These are phyloP conservation scores for Geotrichum europaeum DNA, from an alignment of 1,139 yeast species.

Conservation along the genomic window DNA sequence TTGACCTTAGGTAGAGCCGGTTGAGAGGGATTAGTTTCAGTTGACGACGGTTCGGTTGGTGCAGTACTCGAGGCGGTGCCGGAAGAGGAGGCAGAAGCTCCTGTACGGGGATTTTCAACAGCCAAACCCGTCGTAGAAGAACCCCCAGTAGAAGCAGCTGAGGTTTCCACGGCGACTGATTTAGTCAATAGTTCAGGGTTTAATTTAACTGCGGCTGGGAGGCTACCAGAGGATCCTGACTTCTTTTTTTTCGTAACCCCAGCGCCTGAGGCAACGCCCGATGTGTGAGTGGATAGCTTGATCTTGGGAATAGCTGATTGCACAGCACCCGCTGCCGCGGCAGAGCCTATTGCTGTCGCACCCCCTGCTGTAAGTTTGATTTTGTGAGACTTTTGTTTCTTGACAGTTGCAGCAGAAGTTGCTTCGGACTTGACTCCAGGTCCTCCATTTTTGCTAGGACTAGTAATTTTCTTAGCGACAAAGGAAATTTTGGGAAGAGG, in stretches of 20 bases:
- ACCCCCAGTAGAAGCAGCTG: conserved; percentile 1
- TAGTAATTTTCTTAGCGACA: conserved; percentile 10
- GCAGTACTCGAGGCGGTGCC: background rate
- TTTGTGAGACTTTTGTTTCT: conserved; percentile 2
- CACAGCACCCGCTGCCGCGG: background rate
- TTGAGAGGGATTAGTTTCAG: background rate
- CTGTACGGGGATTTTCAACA: background rate
- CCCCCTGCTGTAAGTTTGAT: background rate
- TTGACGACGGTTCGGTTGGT: background rate
- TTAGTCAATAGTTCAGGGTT: background rate
- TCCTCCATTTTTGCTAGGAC: background rate
- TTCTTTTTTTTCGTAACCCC: conserved; percentile 3
- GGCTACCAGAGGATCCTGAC: background rate
- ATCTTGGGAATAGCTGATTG: background rate
- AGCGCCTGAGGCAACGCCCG: background rate
- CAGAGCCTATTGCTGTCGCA: background rate
- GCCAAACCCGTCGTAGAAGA: conserved; percentile 6
- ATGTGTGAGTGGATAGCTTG: conserved; percentile 1
- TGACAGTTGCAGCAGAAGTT: background rate
- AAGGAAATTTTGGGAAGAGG: conserved; percentile 16
- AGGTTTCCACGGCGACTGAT: background rate
- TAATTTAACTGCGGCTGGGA: background rate
- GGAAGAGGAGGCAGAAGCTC: background rate
- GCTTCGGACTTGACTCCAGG: background rate
- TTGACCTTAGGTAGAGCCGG: conserved; percentile 27